Evolutionary conservation across 129 eudicot genomes (phyloP), one percentile per base, ranked within the genome.

Genomic region (Lactuca saligna): DNA sequence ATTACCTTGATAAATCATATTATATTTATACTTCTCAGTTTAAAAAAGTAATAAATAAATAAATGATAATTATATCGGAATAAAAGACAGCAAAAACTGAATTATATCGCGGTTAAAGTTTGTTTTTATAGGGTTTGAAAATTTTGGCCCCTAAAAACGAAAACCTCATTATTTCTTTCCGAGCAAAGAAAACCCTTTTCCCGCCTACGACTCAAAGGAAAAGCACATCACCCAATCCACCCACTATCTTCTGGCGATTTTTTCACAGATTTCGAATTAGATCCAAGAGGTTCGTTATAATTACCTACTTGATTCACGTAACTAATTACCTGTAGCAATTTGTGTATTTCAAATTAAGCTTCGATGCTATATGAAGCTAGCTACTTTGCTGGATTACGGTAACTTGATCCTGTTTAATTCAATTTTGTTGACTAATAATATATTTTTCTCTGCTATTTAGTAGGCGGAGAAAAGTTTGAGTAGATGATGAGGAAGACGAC

Each of bases 401-500:
- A 59, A 59, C 46, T 33, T 33, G 44, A 31, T 58, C 13, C 20
- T 13, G 4, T 60, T 60, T 11, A n/a, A 60, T 60, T 61, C 48
- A 61, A 14, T 61, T 61, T 61, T 35, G 48, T 11, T 41, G 29
- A 34, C 35, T 61, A 39, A 3, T 14, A 34, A 35, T 6, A 2
- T 10, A 10, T 35, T 34, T 3, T 15, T 11, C 5, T 61, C 51
- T 11, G 15, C 12, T 46, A 2, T 46, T 11, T 11, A 12, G 51
- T 46, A 46, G n/a, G 51, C 15, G 51, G 51, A 46, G n/a, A 46
- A 11, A 3, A 10, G 3, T 20, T 29, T 41, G 55, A 59, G 63
- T n/a, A 14, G 77, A 68, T 54, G 71, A 83, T 86, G 96, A 83
- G 73, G 82, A 62, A 82, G 68, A 88, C 85, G 78, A 84, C 88